phyloP scores from a whole-genome alignment of 306 rosid genomes.

The Elaeagnus macrophylla region DNA sequence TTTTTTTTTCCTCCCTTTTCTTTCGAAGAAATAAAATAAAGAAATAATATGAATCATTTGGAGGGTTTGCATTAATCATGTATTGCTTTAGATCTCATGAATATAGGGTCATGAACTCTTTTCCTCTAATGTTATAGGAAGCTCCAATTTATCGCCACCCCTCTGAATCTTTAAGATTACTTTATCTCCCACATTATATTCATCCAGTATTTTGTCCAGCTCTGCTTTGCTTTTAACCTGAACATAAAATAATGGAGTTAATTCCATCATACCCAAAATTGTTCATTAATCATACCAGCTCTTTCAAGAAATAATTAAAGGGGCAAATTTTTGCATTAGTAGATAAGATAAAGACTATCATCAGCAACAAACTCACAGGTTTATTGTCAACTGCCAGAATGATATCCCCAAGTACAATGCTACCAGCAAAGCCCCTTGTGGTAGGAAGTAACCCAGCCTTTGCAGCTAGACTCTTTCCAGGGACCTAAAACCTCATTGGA shows the following conservation, averaged over 20 bases:
- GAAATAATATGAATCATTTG: too few relatives aligned
- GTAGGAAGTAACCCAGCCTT: conserved; percentile 78
- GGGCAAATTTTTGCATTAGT: conserved; percentile 1
- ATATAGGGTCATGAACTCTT: conserved; percentile 29
- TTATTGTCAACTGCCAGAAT: conserved; percentile 68
- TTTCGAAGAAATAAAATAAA: too few relatives aligned
- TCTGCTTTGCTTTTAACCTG: conserved; percentile 86
- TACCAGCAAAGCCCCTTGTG: conserved; percentile 82
- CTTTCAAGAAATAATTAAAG: not conserved
- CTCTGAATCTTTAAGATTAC: conserved; percentile 57
- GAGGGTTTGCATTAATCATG: too few relatives aligned
- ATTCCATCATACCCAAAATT: not conserved
- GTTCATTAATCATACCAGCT: not conserved
- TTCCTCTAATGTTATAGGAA: conserved; percentile 62
- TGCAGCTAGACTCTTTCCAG: conserved; percentile 70
- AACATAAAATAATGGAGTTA: conserved; percentile 1
- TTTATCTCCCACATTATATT: conserved; percentile 61
- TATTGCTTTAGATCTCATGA: too few relatives aligned
- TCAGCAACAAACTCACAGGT: conserved; percentile 48
- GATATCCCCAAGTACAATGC: conserved; percentile 79
- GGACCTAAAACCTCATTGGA: conserved; percentile 40
- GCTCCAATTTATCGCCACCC: conserved; percentile 56
- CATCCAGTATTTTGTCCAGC: conserved; percentile 64
- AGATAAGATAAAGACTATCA: conserved; percentile 10
- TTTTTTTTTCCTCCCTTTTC: too few relatives aligned